Evolutionary conservation across 768 basidiomycete species (phyloP).

Genomic region (Mycena capillaripes): DNA sequence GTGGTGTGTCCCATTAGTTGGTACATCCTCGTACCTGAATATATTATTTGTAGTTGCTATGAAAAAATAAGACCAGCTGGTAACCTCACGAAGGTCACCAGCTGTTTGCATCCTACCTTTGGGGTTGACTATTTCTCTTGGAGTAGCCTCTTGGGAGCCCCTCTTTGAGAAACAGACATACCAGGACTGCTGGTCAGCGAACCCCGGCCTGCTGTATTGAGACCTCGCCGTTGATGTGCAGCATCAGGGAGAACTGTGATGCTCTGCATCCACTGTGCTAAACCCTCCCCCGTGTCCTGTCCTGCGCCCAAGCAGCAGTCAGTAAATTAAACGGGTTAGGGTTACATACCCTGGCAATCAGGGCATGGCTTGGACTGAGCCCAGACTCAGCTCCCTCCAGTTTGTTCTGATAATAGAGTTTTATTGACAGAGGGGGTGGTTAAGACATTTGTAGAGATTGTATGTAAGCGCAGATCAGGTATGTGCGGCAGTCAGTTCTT

Average conservation of each 20-base stretch:
- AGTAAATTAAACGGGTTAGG: not conserved
- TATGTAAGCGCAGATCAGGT: not conserved
- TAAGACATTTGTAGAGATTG: too few species aligned
- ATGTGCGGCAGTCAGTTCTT: too few species aligned
- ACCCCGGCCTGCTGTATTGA: constrained; percentile 15
- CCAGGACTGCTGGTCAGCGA: constrained; percentile 29
- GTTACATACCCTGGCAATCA: not conserved
- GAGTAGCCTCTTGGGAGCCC: not conserved
- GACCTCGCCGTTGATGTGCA: constrained; percentile 19
- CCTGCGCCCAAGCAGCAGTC: not conserved
- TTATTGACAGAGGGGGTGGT: not conserved
- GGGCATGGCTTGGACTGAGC: constrained; percentile 11
- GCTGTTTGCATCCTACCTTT: not conserved
- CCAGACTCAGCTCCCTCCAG: constrained; percentile 9
- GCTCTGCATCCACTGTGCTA: not conserved
- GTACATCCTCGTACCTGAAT: not conserved
- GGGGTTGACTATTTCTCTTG: not conserved
- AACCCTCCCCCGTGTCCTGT: constrained; percentile 11
- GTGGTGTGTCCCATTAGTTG: too few species aligned
- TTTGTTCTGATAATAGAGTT: not conserved
- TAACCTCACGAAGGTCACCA: not conserved
- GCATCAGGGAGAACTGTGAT: not conserved
- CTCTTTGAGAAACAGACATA: not conserved
- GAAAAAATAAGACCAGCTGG: not conserved
- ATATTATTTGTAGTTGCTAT: constrained; percentile 8